Evolutionary conservation across 2,329 filamentous ascomycete species (phyloP), one percentile per base, ranked within the genome.

Genomic region (Alternaria consortialis): DNA sequence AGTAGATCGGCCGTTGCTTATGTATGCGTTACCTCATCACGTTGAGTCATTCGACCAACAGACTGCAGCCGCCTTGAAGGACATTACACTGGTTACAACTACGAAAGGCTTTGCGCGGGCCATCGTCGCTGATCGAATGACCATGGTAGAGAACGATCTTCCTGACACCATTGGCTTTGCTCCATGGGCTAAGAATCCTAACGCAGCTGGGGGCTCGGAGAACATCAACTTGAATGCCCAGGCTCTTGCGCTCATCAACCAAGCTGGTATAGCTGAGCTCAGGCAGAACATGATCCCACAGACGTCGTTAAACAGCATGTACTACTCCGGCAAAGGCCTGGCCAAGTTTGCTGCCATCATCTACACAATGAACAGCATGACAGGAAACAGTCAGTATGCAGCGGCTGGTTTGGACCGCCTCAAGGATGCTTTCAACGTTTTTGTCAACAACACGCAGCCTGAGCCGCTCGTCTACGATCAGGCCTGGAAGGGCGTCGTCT

Each of bases 21-120:
- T 97, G 91, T 98, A 91, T 75, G 93, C 93, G 17, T 82, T 99
- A 53, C 93, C 94, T 39, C 95, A 99, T 77, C 95, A 98, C 65
- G 77, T 92, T 1, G 83, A 88, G 42, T 92, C 92, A 0, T 95
- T 98, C 66, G 87, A 92, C 67, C 66, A 77, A 3, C 77, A 77
- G 4, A 88, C 87, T 2, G 80, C 83, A 34, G 83, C 83, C 13
- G 72, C 83, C 44, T 47, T 77, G 31, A 86, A 81, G 7, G 74
- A 82, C 13, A 78, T 96, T 7, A 82, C 86, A 62, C 81, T 98
- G 53, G 86, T 90, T 62, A 95, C 93, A 1, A 92, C 93, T 0
- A 97, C 93, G 32, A 98, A 97, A 79, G 95, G 95, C 6, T 80
- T 87, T n/a, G 91, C 91, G 3, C 90, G 85, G 3, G 91, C 89